Base-by-base conservation (phyloP, 768 basidiomycete species). In the Russula sp. region DNA sequence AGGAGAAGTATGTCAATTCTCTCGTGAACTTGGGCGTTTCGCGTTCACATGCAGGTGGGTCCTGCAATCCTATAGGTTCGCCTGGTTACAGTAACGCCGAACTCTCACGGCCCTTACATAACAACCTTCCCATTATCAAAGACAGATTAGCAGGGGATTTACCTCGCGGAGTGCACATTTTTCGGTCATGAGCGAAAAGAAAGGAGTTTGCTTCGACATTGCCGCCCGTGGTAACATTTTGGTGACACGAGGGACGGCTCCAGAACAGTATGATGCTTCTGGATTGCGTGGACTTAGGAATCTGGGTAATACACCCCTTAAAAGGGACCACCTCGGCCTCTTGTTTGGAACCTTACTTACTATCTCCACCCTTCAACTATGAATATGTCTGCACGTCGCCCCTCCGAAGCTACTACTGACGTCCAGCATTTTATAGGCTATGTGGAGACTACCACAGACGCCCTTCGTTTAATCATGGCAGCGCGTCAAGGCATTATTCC, bases 391-490 rank as follows among this genome's bases (percentile, higher is more conserved):
- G 48, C 49, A 52, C 61, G 57, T 20, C 66, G 53, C 50, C 58
- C 65, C n/a, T 48, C 65, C 51, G 61, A 62, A 24, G 66, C 62
- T 38, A 44, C 72, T 24, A 22, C 69, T 49, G 69, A 71, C 70
- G 67, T 76, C 73, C 80, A 83, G 60, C 86, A 88, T 53, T 90
- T 90, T 79, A 79, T 81, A 64, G 90, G 92, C 48, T 90, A 85
- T 75, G 87, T 92, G 57, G 89, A 92, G 71, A 87, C 88, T 50
- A 92, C 90, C 18, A 83, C 84, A 71, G 86, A 94, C 72, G 89
- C 90, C 20, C 82, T 94, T 40, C 82, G 92, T 30, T 81, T 94
- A 69, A 90, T 93, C 70, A 87, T 92, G 73, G 90, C 90, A 18
- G 89, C 89, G 59, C 80, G 88, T 53, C 83, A 87, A 67, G 90